These are phyloP conservation scores for Boletellus dicymbophilus DNA, from an alignment of 1,284 basidiomycete species.

Conservation along the genomic window DNA sequence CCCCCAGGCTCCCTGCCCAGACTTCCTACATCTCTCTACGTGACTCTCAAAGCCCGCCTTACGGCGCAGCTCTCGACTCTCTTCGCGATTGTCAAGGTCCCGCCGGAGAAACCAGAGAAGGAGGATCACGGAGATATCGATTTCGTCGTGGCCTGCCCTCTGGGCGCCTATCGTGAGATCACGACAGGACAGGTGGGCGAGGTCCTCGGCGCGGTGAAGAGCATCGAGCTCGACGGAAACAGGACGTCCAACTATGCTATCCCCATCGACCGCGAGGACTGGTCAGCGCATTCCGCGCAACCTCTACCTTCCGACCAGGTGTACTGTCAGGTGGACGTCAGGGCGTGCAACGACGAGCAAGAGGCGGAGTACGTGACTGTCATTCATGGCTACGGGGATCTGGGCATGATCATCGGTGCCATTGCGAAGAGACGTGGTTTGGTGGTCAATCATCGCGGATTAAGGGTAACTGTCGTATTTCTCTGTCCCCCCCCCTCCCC, in stretches of 20 bases:
- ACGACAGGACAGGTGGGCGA: constrained; percentile 43
- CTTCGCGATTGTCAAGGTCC: constrained; percentile 52
- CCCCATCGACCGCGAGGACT: constrained; percentile 35
- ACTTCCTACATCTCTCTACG: constrained; percentile 54
- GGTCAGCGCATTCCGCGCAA: constrained; percentile 13
- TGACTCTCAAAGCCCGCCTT: constrained; percentile 47
- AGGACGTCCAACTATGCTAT: constrained; percentile 66
- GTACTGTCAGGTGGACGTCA: constrained; percentile 60
- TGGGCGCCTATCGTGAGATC: constrained; percentile 23
- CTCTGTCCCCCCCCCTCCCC: too few relatives aligned
- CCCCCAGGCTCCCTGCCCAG: constrained; percentile 54
- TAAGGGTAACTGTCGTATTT: constrained; percentile 51
- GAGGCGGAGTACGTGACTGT: constrained; percentile 53
- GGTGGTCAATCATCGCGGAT: constrained; percentile 49
- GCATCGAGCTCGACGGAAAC: constrained; percentile 49
- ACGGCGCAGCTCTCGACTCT: constrained; percentile 41
- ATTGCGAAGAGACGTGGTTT: constrained; percentile 54
- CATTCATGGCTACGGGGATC: constrained; percentile 65
- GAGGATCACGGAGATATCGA: constrained; percentile 66
- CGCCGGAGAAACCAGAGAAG: constrained; percentile 65
- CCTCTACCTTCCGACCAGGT: constrained; percentile 31
- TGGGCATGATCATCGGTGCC: constrained; percentile 65
- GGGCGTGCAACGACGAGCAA: constrained; percentile 50
- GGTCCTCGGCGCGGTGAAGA: constrained; percentile 49
- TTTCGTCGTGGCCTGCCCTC: constrained; percentile 53